Conservation (phyloP, 495 filamentous ascomycete genomes). For the Pyrenula massariospora region DNA sequence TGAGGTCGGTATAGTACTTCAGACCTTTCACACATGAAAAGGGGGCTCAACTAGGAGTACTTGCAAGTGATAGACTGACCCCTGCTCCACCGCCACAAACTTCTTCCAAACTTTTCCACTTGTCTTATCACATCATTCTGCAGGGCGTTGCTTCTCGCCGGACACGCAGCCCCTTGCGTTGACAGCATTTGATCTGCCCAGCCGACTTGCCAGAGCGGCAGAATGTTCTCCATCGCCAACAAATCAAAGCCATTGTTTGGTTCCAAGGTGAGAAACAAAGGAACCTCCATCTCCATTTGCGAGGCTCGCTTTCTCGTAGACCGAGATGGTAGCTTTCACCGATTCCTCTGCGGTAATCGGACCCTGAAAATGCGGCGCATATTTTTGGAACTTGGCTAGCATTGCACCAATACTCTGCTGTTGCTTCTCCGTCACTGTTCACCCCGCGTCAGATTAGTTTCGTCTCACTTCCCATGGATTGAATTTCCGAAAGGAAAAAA, state of each 20-base stretch:
- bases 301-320: conserved; percentile 3
- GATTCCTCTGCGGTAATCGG: conserved; percentile 1
- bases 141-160: background rate
- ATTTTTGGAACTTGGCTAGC: conserved; percentile 4
- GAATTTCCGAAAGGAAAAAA: background rate
- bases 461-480: conserved; percentile 2
- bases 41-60: background rate
- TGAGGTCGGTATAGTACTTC: background rate
- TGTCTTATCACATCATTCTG: background rate
- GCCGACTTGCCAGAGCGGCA: background rate
- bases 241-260: conserved; percentile 4
- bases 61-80: background rate
- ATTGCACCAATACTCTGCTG: conserved; percentile 1
- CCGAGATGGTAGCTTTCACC: conserved; percentile 2
- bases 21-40: background rate
- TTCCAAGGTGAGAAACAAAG: conserved; percentile 4
- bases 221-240: background rate
- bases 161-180: background rate
- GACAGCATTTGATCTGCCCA: background rate
- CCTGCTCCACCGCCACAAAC: background rate
- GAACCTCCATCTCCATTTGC: conserved; percentile 2
- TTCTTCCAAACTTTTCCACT: background rate
- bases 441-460: background rate
- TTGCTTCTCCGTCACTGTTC: conserved; percentile 3
- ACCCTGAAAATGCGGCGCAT: conserved; percentile 3